Base-by-base conservation (phyloP, 148 eudicot species). In the Vaccinium corymbosum region DNA sequence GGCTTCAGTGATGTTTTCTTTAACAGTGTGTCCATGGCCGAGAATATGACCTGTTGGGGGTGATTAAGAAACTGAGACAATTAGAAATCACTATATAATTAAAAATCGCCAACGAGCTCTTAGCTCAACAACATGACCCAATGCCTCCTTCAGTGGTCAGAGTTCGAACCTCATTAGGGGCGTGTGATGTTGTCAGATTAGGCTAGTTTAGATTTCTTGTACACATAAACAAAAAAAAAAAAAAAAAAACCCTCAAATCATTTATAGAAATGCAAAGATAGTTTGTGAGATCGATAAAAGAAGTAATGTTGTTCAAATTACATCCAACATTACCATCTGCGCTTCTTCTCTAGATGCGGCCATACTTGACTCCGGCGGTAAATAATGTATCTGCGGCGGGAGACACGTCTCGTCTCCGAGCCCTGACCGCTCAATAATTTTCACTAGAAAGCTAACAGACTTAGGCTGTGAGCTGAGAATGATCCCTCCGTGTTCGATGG, bases 331-430 rank as follows among this genome's bases (percentile, higher is more conserved):
- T 68, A 68, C 85, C 78, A 86, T 32, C 79, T 86, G 85, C 29
- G 88, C 85, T 56, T 86, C 88, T 22, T 79, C 80, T 79, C 79
- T 86, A 1, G 85, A 77, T 4, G 82, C 85, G n/a, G 74, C 80
- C 85, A 86, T 78, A 1, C 42, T 83, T 16, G 83, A 80, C 16
- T 80, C 55, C 5, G 88, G 88, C 7, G 88, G 88, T 7, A 86
- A 74, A 42, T 81, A 85, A 50, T 85, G 84, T 6, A 85, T 76
- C 11, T 80, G 75, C 2, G 84, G 83, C 2, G 80, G 82, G 17
- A 86, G 76, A 59, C 85, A 86, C 0, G 85, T 83, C 20, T 86
- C 85, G 25, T 86, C 85, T 0, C 83, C 81, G 10, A 79, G 53
- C 11, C 88, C 83, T 0, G 80, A 74, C 7, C 83, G 71, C 62